Base-by-base conservation (phyloP, 2,329 filamentous ascomycete genomes). In the Neofusicoccum ribis region DNA sequence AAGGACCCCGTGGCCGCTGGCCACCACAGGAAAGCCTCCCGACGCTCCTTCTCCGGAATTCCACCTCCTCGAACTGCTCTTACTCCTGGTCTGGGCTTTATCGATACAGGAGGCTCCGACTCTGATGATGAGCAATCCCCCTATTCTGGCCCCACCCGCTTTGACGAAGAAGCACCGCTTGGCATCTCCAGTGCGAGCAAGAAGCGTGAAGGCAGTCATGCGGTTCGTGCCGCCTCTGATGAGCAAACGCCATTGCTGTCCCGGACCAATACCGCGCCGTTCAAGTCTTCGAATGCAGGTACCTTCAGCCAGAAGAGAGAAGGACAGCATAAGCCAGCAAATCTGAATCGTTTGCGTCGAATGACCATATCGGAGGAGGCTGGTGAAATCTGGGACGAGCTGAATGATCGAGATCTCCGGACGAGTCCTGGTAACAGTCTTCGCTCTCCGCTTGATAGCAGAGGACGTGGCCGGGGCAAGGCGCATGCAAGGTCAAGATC, bases 381-480 rank as follows among this genome's bases (percentile, higher is more conserved):
- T 1, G 88, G 88, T 41, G 91, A 95, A 70, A 95, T 96, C 37
- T 96, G 92, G 93, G 91, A 88, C 64, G 92, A 96, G 74, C 83
- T 97, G 14, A 89, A 95, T 72, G 93, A 96, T 71, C 87, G 90
- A 46, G 85, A 87, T 23, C 72, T 74, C 11, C 36, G 36, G 27
- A 47, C 41, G 1, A 60, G 56, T 20, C 56, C 56, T 9, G 43
- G 56, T 2, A 39, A 54, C 7, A 58, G 43, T 27, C 43, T 54
- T 12, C 31, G 41, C 39, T 54, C 50, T 27, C 61, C 61, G 4
- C 27, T 64, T 11, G 61, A 64, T 20, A 54, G 39, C 49, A 41
- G 61, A 34, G 61, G 61, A 17, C 61, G 61, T 3, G 50, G 61
- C 44, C 37, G 50, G 15, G 61, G 31, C 7, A 56, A 46, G 27